Base-by-base conservation (phyloP, 1,284 basidiomycete species). In the Clitocybe nebularis region DNA sequence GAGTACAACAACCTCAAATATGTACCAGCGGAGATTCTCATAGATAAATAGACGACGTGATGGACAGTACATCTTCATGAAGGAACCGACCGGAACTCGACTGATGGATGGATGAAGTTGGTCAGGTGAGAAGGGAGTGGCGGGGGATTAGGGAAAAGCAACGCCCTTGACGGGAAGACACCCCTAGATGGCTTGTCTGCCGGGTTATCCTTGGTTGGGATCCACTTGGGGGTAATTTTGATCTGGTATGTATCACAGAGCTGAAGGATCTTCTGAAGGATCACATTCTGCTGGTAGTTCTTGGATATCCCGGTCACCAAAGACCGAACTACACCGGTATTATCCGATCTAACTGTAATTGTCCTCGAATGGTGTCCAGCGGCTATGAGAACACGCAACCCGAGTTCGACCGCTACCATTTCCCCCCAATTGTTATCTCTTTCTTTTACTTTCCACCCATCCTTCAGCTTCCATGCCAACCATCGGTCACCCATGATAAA, bases 341-440 rank as follows among this genome's bases (percentile, higher is more conserved):
- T 60, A 39, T 60, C 58, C 3, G 53, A 57, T 11, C 48, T 45
- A 14, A 57, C 30, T 1, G 46, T 34, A 16, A 57, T 32, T 14
- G 26, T 39, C 7, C 36, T 41, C 3, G 39, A 46, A 7, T 28
- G 44, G 17, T 45, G 44, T 1, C 60, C 57, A n/a, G 55, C 47
- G 0, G 50, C 39, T 4, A 58, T 50, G 11, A 52, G 44, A 9
- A 52, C 48, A 6, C 56, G 52, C 8, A 63, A 29, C 1, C 60
- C 61, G 1, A 69, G 48, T 40, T 68, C 67, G 3, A 67, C 57
- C 0, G 64, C 66, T 3, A 65, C 54, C 46, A 62, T 58, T 40
- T 66, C 63, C 3, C 55, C 54, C 64, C 64, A 67, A 14, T 57
- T 56, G 17, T 60, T 65, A 42, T 76, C 59, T 1, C 56, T 35